Conservation (phyloP, 1,284 basidiomycete species). For the Phaffia rhodozyma region DNA sequence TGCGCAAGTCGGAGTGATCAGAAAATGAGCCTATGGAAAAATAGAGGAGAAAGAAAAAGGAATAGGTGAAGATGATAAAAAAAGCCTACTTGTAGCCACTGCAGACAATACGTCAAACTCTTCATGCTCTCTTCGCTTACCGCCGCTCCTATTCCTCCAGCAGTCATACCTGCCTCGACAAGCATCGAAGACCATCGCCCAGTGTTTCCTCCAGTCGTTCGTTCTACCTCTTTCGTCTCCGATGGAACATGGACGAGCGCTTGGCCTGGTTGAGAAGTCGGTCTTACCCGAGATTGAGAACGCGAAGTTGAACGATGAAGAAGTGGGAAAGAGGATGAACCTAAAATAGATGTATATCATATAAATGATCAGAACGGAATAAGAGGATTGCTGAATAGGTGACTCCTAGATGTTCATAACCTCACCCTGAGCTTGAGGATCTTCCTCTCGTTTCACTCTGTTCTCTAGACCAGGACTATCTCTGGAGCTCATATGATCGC, state of each 20-base stretch:
- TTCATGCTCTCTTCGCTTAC: conserved; percentile 84
- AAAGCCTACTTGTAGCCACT: conserved; percentile 63
- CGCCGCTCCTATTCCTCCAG: conserved; percentile 62
- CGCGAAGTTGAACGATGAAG: neutral
- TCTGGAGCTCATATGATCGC: too few species aligned
- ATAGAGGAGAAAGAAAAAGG: neutral
- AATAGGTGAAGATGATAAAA: conserved; percentile 21
- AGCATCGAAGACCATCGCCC: conserved; percentile 73
- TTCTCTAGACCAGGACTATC: too few species aligned
- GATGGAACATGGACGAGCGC: too few species aligned
- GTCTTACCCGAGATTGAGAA: conserved; percentile 4
- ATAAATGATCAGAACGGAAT: too few species aligned
- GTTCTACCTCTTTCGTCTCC: conserved; percentile 11
- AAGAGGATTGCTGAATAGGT: too few species aligned
- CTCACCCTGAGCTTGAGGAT: too few species aligned
- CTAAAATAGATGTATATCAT: too few species aligned
- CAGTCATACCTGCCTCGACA: conserved; percentile 58
- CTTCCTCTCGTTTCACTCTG: too few species aligned
- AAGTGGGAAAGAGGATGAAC: neutral
- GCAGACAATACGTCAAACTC: conserved; percentile 68
- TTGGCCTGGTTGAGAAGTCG: too few species aligned
- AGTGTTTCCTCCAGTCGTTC: conserved; percentile 35
- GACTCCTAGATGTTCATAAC: too few species aligned
- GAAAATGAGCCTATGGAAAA: neutral
- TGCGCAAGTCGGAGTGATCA: conserved; percentile 1